Evolutionary conservation across 129 eudicot genomes (phyloP), one percentile per base, ranked within the genome.

Genomic region (Ambrosia artemisiifolia): DNA sequence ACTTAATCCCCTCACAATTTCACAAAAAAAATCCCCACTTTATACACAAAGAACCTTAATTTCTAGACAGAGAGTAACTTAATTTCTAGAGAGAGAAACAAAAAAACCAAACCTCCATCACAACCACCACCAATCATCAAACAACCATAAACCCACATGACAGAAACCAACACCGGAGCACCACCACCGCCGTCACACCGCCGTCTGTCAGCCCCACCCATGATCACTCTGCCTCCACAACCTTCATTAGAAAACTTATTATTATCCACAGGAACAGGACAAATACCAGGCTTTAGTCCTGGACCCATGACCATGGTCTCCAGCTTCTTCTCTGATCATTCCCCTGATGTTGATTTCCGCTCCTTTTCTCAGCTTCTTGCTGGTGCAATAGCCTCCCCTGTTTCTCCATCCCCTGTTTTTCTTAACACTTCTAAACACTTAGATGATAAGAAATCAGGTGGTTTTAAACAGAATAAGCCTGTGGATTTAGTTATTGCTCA

Each of bases 311-410:
- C 98, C 3, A 78, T 93, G 2, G 89, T 91, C 6, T 91, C 97
- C 47, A 86, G 67, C 62, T 82, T 84, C 78, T 86, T 86, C 66
- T 70, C 90, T 53, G 90, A 87, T 54, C 82, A 84, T 67, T 74
- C 46, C 20, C 75, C 87, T 0, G 88, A 88, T 49, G 71, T 82
- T 16, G 88, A 85, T 65, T 69, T 46, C 62, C 77, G 91, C 36
- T 92, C 98, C 10, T 92, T 92, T 78, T 92, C 98, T 46, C 96
- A 92, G 88, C 96, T 92, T 24, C 90, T 92, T 17, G 91, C 94
- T 46, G 97, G 97, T 14, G 96, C 97, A 12, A 86, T 88, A 90
- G 87, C 93, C 34, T 88, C 97, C 36, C 93, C 96, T 13, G 79
- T 70, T 13, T 64, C 83, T 68, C 51, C 76, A 7, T 59, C 79